Percentiles rank a stretch among this genome's conserved stretches.
Conservation (phyloP, 2,329 filamentous ascomycete genomes). For the Talaromyces sp. region DNA sequence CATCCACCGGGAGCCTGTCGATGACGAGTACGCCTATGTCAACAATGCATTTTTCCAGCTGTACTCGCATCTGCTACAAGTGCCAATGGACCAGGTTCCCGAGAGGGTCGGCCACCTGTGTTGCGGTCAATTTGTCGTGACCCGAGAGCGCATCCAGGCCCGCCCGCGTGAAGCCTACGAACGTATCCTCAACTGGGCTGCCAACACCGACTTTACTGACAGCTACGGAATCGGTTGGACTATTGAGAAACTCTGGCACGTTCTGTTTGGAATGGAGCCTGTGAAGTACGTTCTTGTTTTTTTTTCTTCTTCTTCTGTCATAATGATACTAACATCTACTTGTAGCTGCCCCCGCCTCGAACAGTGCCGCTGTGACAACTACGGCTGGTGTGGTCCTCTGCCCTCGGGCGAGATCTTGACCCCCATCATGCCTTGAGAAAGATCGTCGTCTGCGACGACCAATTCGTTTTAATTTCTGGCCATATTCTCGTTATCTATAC, state of each 20-base stretch:
- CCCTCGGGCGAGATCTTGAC: constrained; percentile 19
- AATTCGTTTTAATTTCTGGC: neutral
- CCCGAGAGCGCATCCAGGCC: constrained; percentile 24
- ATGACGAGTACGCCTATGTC: constrained; percentile 15
- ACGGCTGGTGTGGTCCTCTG: constrained; percentile 27
- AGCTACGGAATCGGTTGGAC: constrained; percentile 27
- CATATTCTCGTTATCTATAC: neutral
- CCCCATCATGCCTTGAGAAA: constrained; percentile 10
- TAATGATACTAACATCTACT: neutral
- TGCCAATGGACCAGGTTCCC: constrained; percentile 19
- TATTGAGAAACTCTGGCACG: constrained; percentile 30
- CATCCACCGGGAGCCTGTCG: constrained; percentile 22
- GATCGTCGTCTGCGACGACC: neutral
- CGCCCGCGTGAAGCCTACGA: constrained; percentile 26
- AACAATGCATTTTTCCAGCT: constrained; percentile 9
- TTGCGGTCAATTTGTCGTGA: constrained; percentile 33
- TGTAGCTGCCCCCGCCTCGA: constrained; percentile 24
- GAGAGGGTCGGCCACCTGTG: constrained; percentile 27
- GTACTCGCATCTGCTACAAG: constrained; percentile 10
- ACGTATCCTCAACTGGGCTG: constrained; percentile 28
- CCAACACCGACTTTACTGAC: constrained; percentile 25
- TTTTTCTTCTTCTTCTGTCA: neutral
- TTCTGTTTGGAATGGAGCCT: constrained; percentile 26
- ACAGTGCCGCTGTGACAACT: constrained; percentile 27
- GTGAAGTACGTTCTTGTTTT: constrained; percentile 19